Conservation (phyloP, 1,139 yeast genomes). For the Nakaseomyces uthaithaninus region DNA sequence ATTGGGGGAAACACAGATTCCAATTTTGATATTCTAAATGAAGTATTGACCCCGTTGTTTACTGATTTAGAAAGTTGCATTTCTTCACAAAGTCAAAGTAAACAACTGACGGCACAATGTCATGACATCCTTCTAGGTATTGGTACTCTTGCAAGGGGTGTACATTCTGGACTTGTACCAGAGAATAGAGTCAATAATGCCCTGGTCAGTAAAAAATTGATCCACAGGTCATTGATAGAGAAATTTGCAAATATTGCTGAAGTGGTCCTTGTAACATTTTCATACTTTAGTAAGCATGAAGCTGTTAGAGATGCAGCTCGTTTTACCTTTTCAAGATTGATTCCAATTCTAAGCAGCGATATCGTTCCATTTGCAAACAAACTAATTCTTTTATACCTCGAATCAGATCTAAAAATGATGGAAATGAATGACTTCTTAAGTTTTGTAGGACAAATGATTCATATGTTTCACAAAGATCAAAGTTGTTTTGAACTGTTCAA, state of each 20-base stretch:
- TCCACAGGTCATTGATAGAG: constrained; percentile 33
- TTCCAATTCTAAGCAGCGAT: constrained; percentile 57
- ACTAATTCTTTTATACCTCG: constrained; percentile 63
- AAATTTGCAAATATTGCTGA: constrained; percentile 69
- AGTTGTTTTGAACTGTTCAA: constrained; percentile 67
- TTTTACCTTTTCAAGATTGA: constrained; percentile 78
- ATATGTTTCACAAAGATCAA: constrained; percentile 59
- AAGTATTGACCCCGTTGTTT: constrained; percentile 71
- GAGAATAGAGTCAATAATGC: constrained; percentile 33
- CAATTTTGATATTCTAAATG: constrained; percentile 46
- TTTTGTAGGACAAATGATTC: constrained; percentile 82
- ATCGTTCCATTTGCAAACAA: constrained; percentile 58
- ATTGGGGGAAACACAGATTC: constrained; percentile 38
- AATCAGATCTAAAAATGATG: constrained; percentile 49
- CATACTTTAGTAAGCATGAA: constrained; percentile 59
- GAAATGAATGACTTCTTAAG: constrained; percentile 79
- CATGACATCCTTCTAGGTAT: constrained; percentile 85
- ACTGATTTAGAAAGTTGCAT: constrained; percentile 62
- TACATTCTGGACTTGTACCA: constrained; percentile 36
- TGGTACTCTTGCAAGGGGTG: constrained; percentile 84
- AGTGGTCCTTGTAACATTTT: constrained; percentile 76
- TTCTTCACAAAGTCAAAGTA: constrained; percentile 38
- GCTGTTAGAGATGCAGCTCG: constrained; percentile 78
- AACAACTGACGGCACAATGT: constrained; percentile 54
- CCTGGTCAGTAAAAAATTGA: constrained; percentile 25